Evolutionary conservation across 1,284 basidiomycete species (phyloP).

Genomic region (Wallemia mellicola): DNA sequence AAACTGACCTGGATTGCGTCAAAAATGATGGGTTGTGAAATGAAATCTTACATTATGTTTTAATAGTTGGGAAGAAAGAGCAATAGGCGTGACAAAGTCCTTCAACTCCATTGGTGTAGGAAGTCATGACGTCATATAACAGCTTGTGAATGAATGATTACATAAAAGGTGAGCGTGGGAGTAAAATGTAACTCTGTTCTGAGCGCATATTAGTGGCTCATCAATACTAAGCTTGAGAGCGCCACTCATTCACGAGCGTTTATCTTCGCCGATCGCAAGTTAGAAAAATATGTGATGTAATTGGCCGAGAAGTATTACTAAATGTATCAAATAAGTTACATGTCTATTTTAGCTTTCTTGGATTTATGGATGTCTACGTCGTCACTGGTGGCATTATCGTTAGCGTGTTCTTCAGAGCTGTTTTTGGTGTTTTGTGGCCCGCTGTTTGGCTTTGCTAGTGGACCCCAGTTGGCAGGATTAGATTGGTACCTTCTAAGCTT

Average conservation of each 20-base stretch:
- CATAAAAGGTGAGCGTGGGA: too few species aligned
- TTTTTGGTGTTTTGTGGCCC: not conserved
- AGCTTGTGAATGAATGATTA: not conserved
- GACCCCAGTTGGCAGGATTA: slow-evolving; percentile 87
- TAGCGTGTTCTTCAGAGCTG: too few species aligned
- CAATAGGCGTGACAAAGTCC: not conserved
- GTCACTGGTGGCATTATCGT: not conserved
- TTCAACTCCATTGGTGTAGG: not conserved
- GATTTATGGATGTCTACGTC: not conserved
- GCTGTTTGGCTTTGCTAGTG: slow-evolving; percentile 17
- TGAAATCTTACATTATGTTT: too few species aligned
- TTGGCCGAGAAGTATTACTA: too few species aligned
- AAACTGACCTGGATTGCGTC: not conserved
- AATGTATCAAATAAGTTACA: not conserved
- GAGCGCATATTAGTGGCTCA: too few species aligned
- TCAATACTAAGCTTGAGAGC: too few species aligned
- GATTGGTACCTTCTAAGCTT: slow-evolving; percentile 69
- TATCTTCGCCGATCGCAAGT: too few species aligned
- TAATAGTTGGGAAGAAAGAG: too few species aligned
- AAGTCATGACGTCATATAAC: not conserved
- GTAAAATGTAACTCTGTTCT: too few species aligned
- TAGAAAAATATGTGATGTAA: too few species aligned
- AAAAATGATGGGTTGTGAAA: too few species aligned
- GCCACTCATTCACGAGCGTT: too few species aligned
- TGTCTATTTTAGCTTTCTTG: not conserved